phyloP scores from a whole-genome alignment of 352 stramenopile genomes.

The Plasmopara viticola region DNA sequence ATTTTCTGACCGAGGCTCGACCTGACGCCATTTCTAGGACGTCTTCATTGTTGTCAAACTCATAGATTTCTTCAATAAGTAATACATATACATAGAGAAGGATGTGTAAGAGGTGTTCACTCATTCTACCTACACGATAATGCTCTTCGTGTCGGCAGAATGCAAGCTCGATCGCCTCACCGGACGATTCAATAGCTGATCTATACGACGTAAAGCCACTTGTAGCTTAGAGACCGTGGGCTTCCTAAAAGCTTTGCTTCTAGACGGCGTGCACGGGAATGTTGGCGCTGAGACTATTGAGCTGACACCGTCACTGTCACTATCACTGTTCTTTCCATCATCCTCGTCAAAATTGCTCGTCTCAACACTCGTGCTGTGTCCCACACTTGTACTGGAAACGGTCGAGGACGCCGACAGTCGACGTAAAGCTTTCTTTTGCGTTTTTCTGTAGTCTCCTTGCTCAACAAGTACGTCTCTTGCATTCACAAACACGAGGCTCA shows the following conservation, averaged over 20 bases:
- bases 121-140: constrained; percentile 42
- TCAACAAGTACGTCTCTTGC: constrained; percentile 36
- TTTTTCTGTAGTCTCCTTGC: constrained; percentile 23
- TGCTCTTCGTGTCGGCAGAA: constrained; percentile 53
- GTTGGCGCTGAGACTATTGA: constrained; percentile 18
- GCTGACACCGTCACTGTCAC: constrained; percentile 13
- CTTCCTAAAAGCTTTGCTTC: constrained; percentile 41
- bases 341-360: constrained; percentile 17
- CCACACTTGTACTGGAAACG: constrained; percentile 16
- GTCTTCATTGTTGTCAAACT: no score
- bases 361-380: constrained; percentile 22
- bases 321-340: constrained; percentile 12
- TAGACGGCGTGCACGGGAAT: constrained; percentile 30
- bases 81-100: no score
- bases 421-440: constrained; percentile 10
- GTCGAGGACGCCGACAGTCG: constrained; percentile 18
- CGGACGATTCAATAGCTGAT: constrained; percentile 65
- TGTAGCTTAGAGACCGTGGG: constrained; percentile 67
- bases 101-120: no score
- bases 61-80: no score
- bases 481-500: constrained; percentile 78
- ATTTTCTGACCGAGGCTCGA: no score
- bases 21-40: no score
- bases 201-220: constrained; percentile 55
- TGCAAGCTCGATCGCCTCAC: constrained; percentile 68